Evolutionary conservation across 148 eudicot species (phyloP), one percentile per base, ranked within the genome.

Genomic region (Silene conica): DNA sequence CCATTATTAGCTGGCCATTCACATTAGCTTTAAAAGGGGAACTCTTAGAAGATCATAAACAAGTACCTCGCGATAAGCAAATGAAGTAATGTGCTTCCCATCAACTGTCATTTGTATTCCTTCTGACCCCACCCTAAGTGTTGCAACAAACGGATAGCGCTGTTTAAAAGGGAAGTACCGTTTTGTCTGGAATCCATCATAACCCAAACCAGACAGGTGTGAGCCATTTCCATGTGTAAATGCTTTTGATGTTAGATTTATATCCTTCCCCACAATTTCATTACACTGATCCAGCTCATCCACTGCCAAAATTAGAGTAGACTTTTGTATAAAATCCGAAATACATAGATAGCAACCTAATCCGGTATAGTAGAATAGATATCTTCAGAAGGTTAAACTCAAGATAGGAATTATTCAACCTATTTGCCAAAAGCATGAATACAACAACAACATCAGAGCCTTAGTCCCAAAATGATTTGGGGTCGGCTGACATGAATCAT

Each of bases 61-160:
- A 77, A 67, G 69, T 85, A 90, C 98, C 83, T 93, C 96, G 34
- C 96, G 96, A 78, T 84, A 90, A 77, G 93, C 89, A 82, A 93
- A 93, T 55, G 98, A 93, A 67, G 96, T 87, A 56, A 95, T 78
- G 82, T 95, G 97, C 73, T 86, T 95, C 73, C 99, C 97, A 76
- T 95, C 99, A 70, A 95, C 96, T 48, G 97, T 92, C 99, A 95
- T 95, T 78, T 95, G 99, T 76, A 92, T 85, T 76, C 97, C 99
- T 76, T 95, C 97, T 63, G 86, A 78, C 71, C 97, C 99, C 13
- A 95, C 90, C 76, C 99, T 79, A 41, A 95, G 87, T 63, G 99
- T 95, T 28, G 97, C 97, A 79, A 95, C 99, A 79, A 87, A 95
- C 23, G 92, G 91, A 80, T 88, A 87, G 61, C 90, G 85, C 83